Percentiles rank a stretch among this genome's conserved stretches.
These are phyloP conservation scores for Rhizopogon vesiculosus DNA, from an alignment of 768 basidiomycete species.

Conservation along the genomic window DNA sequence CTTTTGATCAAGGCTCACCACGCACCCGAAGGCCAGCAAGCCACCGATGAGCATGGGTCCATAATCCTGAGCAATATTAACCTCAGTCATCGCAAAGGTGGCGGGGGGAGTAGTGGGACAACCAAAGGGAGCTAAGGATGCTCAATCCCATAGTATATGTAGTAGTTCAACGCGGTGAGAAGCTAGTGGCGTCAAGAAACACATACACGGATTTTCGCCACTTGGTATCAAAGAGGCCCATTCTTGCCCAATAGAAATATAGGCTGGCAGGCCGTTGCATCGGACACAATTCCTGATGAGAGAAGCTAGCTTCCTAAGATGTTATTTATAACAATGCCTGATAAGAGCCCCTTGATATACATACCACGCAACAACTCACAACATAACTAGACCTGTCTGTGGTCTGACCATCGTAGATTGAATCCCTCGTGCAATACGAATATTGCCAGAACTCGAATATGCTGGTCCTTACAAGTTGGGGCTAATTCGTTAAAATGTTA, in stretches of 20 bases:
- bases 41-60: constrained; percentile 19
- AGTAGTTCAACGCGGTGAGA: not conserved
- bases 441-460: too few relatives aligned
- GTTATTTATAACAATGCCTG: not conserved
- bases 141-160: not conserved
- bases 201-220: not conserved
- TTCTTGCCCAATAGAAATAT: not conserved
- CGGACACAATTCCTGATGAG: not conserved
- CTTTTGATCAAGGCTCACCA: not conserved
- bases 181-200: not conserved
- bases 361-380: not conserved
- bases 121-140: not conserved
- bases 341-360: not conserved
- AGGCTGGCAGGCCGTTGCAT: not conserved
- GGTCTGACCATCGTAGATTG: not conserved
- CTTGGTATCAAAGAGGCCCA: not conserved
- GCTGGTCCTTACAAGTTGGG: too few relatives aligned
- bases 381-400: not conserved
- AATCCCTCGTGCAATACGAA: too few relatives aligned
- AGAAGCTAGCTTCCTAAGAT: not conserved
- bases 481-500: too few relatives aligned
- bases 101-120: not conserved
- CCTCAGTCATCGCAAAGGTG: constrained; percentile 2
- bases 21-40: constrained; percentile 16
- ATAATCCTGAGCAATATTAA: constrained; percentile 6